Percentiles rank a stretch among this genome's conserved stretches.
phyloP scores from a whole-genome alignment of 441 rosid species.

The Gossypium aridum region DNA sequence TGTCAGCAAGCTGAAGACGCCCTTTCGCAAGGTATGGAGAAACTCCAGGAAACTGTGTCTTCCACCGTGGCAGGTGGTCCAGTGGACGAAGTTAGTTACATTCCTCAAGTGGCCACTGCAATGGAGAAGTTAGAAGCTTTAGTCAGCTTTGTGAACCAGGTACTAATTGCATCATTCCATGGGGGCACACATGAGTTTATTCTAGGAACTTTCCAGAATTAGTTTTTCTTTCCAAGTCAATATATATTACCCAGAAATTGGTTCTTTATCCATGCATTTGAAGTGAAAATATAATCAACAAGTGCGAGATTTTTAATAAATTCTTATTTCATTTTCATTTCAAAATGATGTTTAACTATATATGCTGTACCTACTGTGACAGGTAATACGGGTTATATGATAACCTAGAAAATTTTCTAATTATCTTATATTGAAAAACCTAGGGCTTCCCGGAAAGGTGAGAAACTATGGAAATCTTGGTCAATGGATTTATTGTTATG shows the following conservation, averaged over 20 bases:
- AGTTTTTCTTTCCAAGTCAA: background rate
- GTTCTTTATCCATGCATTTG: too few relatives aligned
- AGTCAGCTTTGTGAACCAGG: constrained; percentile 79
- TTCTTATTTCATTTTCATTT: background rate
- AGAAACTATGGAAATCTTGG: background rate
- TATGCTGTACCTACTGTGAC: too few relatives aligned
- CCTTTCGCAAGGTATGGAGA: constrained; percentile 82
- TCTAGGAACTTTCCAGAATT: background rate
- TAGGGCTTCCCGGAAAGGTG: background rate
- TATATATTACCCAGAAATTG: too few relatives aligned
- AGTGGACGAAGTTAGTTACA: constrained; percentile 44
- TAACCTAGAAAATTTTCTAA: background rate
- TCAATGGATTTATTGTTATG: background rate
- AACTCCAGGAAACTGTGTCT: constrained; percentile 59
- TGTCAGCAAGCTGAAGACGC: constrained; percentile 97
- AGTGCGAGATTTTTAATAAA: too few relatives aligned
- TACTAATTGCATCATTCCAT: constrained; percentile 18
- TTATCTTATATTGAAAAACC: background rate
- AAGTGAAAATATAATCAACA: too few relatives aligned
- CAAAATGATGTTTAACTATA: background rate
- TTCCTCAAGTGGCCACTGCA: constrained; percentile 53
- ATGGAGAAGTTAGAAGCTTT: constrained; percentile 66
- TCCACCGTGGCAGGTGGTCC: constrained; percentile 54
- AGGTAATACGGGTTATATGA: background rate
- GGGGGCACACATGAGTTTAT: constrained; percentile 2